Evolutionary conservation across 768 basidiomycete species (phyloP).

Genomic region (Suillus clintonianus): DNA sequence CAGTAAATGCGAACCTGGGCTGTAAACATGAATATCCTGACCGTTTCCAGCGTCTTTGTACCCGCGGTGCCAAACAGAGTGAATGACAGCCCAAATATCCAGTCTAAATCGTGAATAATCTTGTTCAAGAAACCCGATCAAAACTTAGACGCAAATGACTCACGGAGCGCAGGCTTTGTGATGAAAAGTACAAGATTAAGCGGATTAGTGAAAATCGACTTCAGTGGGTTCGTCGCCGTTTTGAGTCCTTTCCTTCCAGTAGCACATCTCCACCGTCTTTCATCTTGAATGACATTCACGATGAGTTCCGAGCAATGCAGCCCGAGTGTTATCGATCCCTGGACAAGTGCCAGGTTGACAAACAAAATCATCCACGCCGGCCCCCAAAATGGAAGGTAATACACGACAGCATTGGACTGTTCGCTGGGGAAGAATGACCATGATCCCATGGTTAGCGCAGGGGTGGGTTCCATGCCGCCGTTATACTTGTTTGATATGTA

Average conservation of each 20-base stretch:
- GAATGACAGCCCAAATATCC: slow-evolving; percentile 34
- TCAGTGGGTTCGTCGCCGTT: slow-evolving; percentile 21
- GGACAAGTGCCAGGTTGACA: slow-evolving; percentile 24
- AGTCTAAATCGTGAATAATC: slow-evolving; percentile 15
- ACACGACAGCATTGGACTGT: slow-evolving; percentile 19
- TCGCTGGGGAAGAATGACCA: slow-evolving; percentile 30
- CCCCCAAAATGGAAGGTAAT: not conserved
- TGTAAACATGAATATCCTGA: slow-evolving; percentile 19
- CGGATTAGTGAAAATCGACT: slow-evolving; percentile 19
- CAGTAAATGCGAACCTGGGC: slow-evolving; percentile 18
- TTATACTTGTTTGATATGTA: slow-evolving; percentile 1
- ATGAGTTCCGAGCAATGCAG: slow-evolving; percentile 31
- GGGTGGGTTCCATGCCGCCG: not conserved
- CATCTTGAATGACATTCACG: slow-evolving; percentile 30
- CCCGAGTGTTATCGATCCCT: slow-evolving; percentile 30
- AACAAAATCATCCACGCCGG: slow-evolving; percentile 26
- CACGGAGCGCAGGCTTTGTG: slow-evolving; percentile 28
- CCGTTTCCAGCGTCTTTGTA: slow-evolving; percentile 7
- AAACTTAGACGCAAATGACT: slow-evolving; percentile 3
- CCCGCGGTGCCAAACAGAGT: slow-evolving; percentile 15
- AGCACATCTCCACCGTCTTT: slow-evolving; percentile 27
- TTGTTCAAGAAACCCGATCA: not conserved
- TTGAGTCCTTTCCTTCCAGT: slow-evolving; percentile 15
- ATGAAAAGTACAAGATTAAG: slow-evolving; percentile 16
- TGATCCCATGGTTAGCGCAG: not conserved